Evolutionary conservation across 2,329 filamentous ascomycete genomes (phyloP).

Genomic region (Pestalotiopsis sp.): DNA sequence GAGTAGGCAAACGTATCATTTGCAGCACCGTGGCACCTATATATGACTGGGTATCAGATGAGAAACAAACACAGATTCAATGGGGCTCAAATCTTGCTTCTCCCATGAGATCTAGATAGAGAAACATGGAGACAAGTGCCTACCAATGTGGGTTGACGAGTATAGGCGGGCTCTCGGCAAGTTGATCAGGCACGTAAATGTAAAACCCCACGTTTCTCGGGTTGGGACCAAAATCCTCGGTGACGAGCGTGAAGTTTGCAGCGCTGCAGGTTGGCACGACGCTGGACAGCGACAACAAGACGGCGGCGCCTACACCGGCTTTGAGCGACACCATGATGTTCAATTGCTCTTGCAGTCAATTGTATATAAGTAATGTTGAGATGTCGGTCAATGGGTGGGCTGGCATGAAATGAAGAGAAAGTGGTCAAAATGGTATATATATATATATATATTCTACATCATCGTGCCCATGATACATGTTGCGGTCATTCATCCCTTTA

Average conservation of each 20-base stretch:
- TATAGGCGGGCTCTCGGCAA: conserved; percentile 49
- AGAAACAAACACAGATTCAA: neutral
- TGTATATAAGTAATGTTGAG: neutral
- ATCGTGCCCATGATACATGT: no score
- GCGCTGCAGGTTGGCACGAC: conserved; percentile 5
- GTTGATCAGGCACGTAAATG: conserved; percentile 49
- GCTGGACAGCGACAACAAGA: neutral
- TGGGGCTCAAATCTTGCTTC: neutral
- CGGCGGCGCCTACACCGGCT: neutral
- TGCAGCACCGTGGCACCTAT: conserved; percentile 50
- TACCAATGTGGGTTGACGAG: conserved; percentile 61
- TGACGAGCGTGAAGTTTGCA: conserved; percentile 32
- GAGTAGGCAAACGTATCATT: conserved; percentile 50
- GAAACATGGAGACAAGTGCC: neutral
- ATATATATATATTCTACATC: neutral
- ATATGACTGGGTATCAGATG: neutral
- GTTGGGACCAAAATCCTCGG: conserved; percentile 44
- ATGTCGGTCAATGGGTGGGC: neutral
- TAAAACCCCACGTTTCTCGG: conserved; percentile 55
- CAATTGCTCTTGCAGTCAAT: neutral
- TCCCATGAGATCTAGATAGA: neutral
- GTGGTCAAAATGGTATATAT: neutral
- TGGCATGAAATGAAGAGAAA: no score
- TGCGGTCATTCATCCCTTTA: no score
- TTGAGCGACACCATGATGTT: neutral